Percentiles rank a stretch among this genome's conserved stretches.
Conservation (phyloP, 345 rosid species). For the Gossypium australe region DNA sequence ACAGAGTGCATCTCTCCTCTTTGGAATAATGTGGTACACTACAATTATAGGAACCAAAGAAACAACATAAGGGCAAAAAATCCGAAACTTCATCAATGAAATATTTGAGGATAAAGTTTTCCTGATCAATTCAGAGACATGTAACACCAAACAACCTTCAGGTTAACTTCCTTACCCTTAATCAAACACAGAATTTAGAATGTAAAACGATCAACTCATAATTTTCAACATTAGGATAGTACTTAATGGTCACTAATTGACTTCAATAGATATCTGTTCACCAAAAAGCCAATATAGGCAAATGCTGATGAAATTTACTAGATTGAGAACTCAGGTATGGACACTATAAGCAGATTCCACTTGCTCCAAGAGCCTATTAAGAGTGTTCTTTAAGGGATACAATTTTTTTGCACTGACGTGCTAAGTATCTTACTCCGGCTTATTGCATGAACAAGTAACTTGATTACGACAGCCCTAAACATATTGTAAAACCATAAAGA, state of each 20-base stretch:
- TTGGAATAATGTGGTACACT: constrained; percentile 68
- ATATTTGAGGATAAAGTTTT: constrained; percentile 1
- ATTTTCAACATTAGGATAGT: background rate
- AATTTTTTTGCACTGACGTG: background rate
- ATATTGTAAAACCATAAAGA: background rate
- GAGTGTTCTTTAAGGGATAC: background rate
- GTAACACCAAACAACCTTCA: constrained; percentile 9
- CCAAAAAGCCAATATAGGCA: background rate
- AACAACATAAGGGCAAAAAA: constrained; percentile 1
- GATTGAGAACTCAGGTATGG: background rate
- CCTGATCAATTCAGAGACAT: constrained; percentile 5
- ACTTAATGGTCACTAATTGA: background rate
- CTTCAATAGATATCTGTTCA: background rate
- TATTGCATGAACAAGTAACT: background rate
- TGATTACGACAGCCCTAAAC: background rate
- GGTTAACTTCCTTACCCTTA: constrained; percentile 9
- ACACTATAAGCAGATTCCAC: background rate
- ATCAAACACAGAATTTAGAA: background rate
- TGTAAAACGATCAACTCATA: background rate
- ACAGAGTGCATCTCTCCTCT: constrained; percentile 73
- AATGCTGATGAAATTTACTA: background rate
- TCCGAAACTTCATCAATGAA: constrained; percentile 14
- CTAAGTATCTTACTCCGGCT: background rate
- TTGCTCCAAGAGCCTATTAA: background rate
- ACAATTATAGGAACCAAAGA: constrained; percentile 16